A percentile compares a stretch with the other conserved stretches of the same genome.
Evolutionary conservation across 75 land plant species (phyloP).

Genomic region (Azolla pinnata): DNA sequence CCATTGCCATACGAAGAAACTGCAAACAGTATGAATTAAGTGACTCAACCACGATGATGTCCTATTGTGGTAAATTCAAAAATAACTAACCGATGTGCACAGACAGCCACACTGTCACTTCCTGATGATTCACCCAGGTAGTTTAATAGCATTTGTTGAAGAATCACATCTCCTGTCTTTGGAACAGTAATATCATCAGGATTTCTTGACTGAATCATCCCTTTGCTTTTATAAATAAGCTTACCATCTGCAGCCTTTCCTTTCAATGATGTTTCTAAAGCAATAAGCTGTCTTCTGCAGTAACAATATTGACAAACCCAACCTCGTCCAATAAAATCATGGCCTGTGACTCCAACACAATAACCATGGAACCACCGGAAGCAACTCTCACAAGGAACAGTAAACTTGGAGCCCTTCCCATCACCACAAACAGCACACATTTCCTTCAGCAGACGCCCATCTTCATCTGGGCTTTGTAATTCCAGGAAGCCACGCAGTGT

Average conservation of each 20-base stretch:
- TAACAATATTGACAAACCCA: conserved; percentile 77
- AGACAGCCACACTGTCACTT: conserved; percentile 51
- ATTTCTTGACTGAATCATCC: conserved; percentile 11
- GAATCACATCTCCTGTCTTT: conserved; percentile 43
- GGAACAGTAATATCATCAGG: conserved; percentile 14
- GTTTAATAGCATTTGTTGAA: conserved; percentile 84
- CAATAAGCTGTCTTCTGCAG: conserved; percentile 60
- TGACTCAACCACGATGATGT: neutral
- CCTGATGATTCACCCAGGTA: conserved; percentile 62
- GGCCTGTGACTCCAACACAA: conserved; percentile 61
- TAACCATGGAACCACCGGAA: conserved; percentile 71
- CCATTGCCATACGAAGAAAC: conserved; percentile 95
- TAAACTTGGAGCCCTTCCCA: conserved; percentile 30
- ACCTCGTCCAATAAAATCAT: conserved; percentile 38
- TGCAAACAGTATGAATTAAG: conserved; percentile 17
- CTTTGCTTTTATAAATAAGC: conserved; percentile 7
- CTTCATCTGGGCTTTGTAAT: conserved; percentile 18
- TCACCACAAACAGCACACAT: conserved; percentile 56
- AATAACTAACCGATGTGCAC: conserved; percentile 57
- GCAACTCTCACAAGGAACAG: conserved; percentile 64
- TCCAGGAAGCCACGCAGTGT: conserved; percentile 73
- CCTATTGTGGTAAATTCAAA: neutral
- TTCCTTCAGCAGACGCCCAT: conserved; percentile 17
- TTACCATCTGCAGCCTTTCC: conserved; percentile 23
- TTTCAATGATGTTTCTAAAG: conserved; percentile 40